Conservation (phyloP, 495 filamentous ascomycete species). For the Lepraria neglecta region DNA sequence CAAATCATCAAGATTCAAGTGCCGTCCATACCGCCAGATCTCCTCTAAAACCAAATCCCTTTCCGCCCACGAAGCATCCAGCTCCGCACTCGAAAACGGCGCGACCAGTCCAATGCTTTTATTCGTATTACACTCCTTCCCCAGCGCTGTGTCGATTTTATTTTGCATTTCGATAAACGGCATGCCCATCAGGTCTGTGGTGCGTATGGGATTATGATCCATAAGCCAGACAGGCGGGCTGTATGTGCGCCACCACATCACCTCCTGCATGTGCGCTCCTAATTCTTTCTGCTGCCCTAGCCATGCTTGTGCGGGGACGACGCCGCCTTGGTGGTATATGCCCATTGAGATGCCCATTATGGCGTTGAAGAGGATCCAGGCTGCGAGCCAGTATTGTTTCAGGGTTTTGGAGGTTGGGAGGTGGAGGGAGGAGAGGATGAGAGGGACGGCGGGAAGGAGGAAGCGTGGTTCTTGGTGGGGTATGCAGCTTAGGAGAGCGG, state of each 20-base stretch:
- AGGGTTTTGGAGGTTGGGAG: conserved; percentile 52
- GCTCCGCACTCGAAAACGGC: conserved; percentile 24
- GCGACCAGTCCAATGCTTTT: conserved; percentile 23
- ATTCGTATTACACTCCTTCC: conserved; percentile 29
- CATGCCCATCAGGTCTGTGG: conserved; percentile 78
- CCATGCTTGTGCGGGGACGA: conserved; percentile 71
- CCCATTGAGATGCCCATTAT: conserved; percentile 79
- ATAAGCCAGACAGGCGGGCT: conserved; percentile 88
- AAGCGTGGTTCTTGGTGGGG: conserved; percentile 95
- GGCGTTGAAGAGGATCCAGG: conserved; percentile 82
- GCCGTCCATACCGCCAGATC: conserved; percentile 64
- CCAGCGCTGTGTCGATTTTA: conserved; percentile 47
- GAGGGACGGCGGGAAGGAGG: conserved; percentile 76
- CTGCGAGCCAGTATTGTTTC: conserved; percentile 50
- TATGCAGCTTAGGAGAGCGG: conserved; percentile 71
- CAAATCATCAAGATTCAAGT: conserved; percentile 88
- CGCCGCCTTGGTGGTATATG: conserved; percentile 86
- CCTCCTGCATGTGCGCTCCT: conserved; percentile 52
- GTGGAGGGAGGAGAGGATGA: conserved; percentile 77
- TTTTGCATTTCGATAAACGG: conserved; percentile 53
- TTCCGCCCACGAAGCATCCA: conserved; percentile 19
- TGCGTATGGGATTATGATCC: conserved; percentile 65
- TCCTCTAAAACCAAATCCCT: conserved; percentile 17
- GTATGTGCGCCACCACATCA: conserved; percentile 98
- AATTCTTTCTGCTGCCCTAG: conserved; percentile 28